Percentiles rank a stretch among this genome's conserved stretches.
These are phyloP conservation scores for Euryodendron excelsum DNA, from an alignment of 148 eudicot genomes.

Conservation along the genomic window DNA sequence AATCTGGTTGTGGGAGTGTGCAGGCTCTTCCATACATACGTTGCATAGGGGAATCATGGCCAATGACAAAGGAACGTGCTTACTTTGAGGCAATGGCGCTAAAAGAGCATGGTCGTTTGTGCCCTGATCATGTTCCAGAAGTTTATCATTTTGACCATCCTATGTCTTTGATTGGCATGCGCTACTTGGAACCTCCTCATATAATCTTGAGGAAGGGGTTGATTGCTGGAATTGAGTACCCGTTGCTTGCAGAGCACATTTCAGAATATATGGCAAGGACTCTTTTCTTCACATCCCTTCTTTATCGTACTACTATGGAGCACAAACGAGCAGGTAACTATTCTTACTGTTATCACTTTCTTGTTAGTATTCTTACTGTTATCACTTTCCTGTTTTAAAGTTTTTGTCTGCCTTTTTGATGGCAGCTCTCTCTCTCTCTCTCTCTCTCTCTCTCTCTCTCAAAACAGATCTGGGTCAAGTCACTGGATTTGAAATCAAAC, in stretches of 20 bases:
- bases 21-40: conserved; percentile 96
- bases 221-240: conserved; percentile 89
- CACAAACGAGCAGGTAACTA: conserved; percentile 74
- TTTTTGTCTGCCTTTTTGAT: neutral
- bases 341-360: conserved; percentile 13
- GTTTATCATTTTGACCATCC: conserved; percentile 87
- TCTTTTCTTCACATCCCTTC: conserved; percentile 86
- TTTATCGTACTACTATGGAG: conserved; percentile 73
- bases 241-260: conserved; percentile 78
- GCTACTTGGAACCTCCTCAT: conserved; percentile 95
- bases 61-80: conserved; percentile 90
- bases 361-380: neutral
- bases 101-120: conserved; percentile 68
- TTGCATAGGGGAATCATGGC: conserved; percentile 96
- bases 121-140: conserved; percentile 87
- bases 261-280: conserved; percentile 82
- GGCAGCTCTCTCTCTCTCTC: neutral
- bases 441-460: no score
- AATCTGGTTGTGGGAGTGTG: conserved; percentile 23
- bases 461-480: no score
- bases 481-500: no score
- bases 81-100: conserved; percentile 79
- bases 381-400: neutral
- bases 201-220: conserved; percentile 89
- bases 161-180: conserved; percentile 96